phyloP scores from a whole-genome alignment of 2,329 filamentous ascomycete species.

The Alternaria arbusti region DNA sequence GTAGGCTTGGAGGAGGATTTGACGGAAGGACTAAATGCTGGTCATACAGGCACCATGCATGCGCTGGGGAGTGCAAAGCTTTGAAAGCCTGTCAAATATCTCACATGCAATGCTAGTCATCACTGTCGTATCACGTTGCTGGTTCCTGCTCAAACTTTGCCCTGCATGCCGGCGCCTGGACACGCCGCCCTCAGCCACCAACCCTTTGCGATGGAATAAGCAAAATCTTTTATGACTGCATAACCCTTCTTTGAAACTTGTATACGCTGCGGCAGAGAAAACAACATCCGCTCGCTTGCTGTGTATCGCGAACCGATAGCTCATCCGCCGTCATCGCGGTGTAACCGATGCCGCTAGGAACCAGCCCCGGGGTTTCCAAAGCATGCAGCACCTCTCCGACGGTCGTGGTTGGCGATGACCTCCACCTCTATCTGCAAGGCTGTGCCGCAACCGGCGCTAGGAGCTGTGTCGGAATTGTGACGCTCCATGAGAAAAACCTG shows the following conservation, averaged over 20 bases:
- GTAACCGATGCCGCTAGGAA: conserved; percentile 6
- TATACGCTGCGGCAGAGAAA: background rate
- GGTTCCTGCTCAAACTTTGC: conserved; percentile 2
- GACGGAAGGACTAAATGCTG: background rate
- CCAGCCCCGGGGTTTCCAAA: conserved; percentile 4
- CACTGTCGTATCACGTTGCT: conserved; percentile 4
- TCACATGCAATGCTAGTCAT: background rate
- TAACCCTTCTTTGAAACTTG: background rate
- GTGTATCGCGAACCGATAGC: background rate
- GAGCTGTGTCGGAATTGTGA: conserved; percentile 13
- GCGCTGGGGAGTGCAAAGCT: background rate
- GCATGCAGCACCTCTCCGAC: conserved; percentile 1
- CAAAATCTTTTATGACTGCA: background rate
- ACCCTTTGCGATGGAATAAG: background rate
- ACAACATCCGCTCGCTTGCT: background rate
- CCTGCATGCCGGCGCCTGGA: background rate
- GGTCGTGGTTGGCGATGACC: conserved; percentile 4
- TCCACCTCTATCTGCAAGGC: conserved; percentile 9
- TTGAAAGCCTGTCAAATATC: conserved; percentile 2
- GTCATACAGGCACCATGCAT: conserved; percentile 1
- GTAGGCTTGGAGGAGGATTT: conserved; percentile 15
- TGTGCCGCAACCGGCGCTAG: conserved; percentile 33
- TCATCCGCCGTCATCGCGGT: conserved; percentile 17
- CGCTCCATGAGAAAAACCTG: background rate
- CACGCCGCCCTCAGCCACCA: background rate